These are phyloP conservation scores for Austroboletus niveus DNA, from an alignment of 1,284 basidiomycete species.

Conservation along the genomic window DNA sequence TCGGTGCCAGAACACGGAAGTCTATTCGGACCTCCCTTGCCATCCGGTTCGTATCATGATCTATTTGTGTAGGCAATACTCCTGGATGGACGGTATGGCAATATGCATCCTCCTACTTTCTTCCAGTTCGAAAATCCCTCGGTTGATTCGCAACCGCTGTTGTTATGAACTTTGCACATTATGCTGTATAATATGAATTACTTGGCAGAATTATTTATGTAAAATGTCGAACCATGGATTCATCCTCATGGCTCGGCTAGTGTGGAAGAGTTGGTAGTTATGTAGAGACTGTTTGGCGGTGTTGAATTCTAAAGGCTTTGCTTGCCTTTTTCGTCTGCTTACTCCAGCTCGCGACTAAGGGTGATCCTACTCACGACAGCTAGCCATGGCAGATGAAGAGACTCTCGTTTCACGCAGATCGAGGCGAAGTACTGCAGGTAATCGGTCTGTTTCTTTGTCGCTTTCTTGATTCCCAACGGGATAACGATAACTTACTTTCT, in stretches of 20 bases:
- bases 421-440: slow-evolving; percentile 70
- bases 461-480: background rate
- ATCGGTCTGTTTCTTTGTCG: slow-evolving; percentile 44
- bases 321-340: background rate
- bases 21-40: slow-evolving; percentile 31
- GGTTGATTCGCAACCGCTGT: no score
- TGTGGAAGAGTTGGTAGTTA: no score
- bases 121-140: no score
- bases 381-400: slow-evolving; percentile 40
- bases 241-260: no score
- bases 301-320: background rate
- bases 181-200: no score
- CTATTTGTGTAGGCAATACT: no score
- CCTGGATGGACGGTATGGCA: no score
- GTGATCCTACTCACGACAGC: background rate
- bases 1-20: no score
- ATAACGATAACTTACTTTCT: slow-evolving; percentile 3
- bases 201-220: no score
- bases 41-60: slow-evolving; percentile 33
- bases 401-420: slow-evolving; percentile 57
- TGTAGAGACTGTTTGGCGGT: background rate
- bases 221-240: no score
- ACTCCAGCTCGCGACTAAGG: background rate
- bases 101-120: no score
- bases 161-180: no score